A percentile compares a stretch with the other conserved stretches of the same genome.
phyloP scores from a whole-genome alignment of 495 filamentous ascomycete genomes.

The Aspergillus wentii region DNA sequence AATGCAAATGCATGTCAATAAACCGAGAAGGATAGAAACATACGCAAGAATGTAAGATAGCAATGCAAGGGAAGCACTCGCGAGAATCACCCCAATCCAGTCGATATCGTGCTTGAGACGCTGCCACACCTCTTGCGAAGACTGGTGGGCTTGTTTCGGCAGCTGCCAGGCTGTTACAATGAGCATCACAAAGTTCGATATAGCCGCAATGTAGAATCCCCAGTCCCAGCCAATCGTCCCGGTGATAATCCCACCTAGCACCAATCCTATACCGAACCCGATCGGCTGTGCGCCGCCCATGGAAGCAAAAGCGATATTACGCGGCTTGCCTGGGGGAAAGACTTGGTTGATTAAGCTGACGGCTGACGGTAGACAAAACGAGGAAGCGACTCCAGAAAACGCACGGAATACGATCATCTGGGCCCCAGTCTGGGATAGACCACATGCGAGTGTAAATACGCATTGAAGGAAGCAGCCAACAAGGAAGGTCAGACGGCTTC shows the following conservation, averaged over 20 bases:
- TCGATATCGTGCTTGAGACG: conserved; percentile 36
- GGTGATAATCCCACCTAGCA: conserved; percentile 41
- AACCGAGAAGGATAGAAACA: conserved; percentile 6
- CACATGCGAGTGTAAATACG: conserved; percentile 37
- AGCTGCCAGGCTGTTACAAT: conserved; percentile 30
- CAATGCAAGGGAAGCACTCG: conserved; percentile 29
- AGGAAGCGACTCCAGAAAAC: conserved; percentile 43
- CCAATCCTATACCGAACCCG: conserved; percentile 39
- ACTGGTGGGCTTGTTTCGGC: conserved; percentile 20
- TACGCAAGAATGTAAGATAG: conserved; percentile 42
- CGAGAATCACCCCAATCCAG: conserved; percentile 39
- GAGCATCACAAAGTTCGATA: conserved; percentile 28
- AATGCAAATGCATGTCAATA: background rate
- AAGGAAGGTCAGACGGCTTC: conserved; percentile 37
- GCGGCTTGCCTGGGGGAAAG: conserved; percentile 28
- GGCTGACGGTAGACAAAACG: conserved; percentile 47
- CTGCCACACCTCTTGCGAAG: conserved; percentile 11
- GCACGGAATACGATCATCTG: conserved; percentile 52
- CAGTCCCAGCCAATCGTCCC: conserved; percentile 45
- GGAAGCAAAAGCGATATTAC: conserved; percentile 43
- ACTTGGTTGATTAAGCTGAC: conserved; percentile 42
- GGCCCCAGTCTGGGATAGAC: conserved; percentile 32
- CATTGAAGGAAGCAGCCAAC: conserved; percentile 37
- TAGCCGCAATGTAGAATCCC: conserved; percentile 37
- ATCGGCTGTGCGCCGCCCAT: conserved; percentile 42